phyloP scores from a whole-genome alignment of 176 grass and related monocot genomes.

The Echinochloa phyllopogon region DNA sequence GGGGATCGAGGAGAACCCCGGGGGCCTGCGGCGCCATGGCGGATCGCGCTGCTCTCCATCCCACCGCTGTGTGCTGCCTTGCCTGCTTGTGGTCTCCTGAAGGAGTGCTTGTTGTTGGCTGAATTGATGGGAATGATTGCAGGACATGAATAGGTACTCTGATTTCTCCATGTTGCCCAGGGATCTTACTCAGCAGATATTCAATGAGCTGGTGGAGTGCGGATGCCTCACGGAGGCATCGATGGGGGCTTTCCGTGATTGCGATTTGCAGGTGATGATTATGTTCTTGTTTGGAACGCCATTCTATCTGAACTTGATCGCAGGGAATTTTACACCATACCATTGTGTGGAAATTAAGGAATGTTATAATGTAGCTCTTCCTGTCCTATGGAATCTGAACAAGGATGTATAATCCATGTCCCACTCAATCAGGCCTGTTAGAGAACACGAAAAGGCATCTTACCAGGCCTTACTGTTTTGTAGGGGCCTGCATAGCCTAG shows the following conservation, averaged over 20 bases:
- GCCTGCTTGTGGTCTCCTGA: constrained; percentile 16
- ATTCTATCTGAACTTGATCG: neutral
- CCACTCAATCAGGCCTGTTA: neutral
- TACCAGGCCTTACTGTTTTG: neutral
- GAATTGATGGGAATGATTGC: constrained; percentile 43
- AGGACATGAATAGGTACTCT: constrained; percentile 83
- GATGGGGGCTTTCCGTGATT: constrained; percentile 77
- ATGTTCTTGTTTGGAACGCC: constrained; percentile 21
- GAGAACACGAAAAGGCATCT: neutral
- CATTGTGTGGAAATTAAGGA: neutral
- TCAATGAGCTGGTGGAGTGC: constrained; percentile 77
- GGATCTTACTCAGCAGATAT: constrained; percentile 98
- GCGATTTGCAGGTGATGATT: constrained; percentile 81
- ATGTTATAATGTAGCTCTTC: neutral
- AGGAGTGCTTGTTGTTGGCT: constrained; percentile 13
- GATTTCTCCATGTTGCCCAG: constrained; percentile 85
- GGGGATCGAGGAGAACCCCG: constrained; percentile 87
- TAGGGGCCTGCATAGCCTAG: neutral
- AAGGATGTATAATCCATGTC: neutral
- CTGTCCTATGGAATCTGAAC: constrained; percentile 15
- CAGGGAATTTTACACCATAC: neutral
- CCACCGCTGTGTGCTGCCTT: no score
- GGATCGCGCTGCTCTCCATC: constrained; percentile 84
- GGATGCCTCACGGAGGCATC: constrained; percentile 62
- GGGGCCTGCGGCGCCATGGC: constrained; percentile 84